phyloP scores from a whole-genome alignment of 2,329 filamentous ascomycete genomes.

The Monilinia vaccinii-corymbosi region DNA sequence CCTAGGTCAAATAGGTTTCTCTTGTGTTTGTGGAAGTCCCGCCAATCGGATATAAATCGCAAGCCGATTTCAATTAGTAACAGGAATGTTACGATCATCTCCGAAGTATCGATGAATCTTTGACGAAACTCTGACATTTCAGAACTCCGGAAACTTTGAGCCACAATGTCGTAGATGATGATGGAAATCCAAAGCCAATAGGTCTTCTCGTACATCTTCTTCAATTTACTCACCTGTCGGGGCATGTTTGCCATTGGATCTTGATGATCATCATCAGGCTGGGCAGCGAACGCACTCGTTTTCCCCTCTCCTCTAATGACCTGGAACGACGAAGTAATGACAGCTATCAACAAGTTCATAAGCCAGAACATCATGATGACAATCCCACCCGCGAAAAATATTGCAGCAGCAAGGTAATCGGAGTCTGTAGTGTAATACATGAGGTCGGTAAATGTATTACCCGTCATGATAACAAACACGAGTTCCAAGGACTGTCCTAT shows the following conservation, averaged over 20 bases:
- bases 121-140: constrained; percentile 55
- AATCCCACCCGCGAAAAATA: constrained; percentile 67
- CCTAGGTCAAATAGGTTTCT: constrained; percentile 73
- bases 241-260: constrained; percentile 28
- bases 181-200: constrained; percentile 69
- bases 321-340: constrained; percentile 97
- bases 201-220: constrained; percentile 66
- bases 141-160: constrained; percentile 69
- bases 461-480: constrained; percentile 97
- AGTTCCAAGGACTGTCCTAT: constrained; percentile 85
- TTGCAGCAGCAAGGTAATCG: constrained; percentile 76
- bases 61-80: constrained; percentile 76
- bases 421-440: constrained; percentile 91
- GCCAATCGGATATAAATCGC: constrained; percentile 71
- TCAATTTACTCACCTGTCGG: constrained; percentile 44
- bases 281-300: constrained; percentile 81
- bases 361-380: constrained; percentile 95
- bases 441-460: constrained; percentile 90
- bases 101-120: constrained; percentile 60
- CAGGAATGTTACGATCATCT: constrained; percentile 67
- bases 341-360: constrained; percentile 86
- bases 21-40: constrained; percentile 63
- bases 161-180: constrained; percentile 72
- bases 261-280: constrained; percentile 46
- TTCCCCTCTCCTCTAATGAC: constrained; percentile 96